Evolutionary conservation across 768 basidiomycete genomes (phyloP).

Genomic region (Inosperma sp.): DNA sequence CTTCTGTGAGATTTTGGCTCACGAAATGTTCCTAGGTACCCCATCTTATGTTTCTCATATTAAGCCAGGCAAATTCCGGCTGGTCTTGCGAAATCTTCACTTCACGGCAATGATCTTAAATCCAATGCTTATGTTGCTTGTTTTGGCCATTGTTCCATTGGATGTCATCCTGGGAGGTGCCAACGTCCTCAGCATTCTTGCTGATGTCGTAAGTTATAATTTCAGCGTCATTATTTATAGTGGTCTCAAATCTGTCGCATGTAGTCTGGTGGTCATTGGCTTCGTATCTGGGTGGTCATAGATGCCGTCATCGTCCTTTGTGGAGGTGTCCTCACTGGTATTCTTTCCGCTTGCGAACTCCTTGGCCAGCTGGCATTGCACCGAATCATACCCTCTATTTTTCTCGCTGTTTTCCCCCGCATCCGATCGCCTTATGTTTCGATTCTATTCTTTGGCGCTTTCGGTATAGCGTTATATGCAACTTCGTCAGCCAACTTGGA

Average conservation of each 20-base stretch:
- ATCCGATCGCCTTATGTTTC: constrained; percentile 53
- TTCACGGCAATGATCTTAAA: constrained; percentile 54
- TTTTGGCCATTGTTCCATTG: constrained; percentile 56
- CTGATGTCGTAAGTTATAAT: constrained; percentile 40
- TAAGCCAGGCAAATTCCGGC: constrained; percentile 49
- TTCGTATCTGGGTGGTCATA: constrained; percentile 56
- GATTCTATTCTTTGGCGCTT: constrained; percentile 44
- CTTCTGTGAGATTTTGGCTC: background rate
- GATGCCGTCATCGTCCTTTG: constrained; percentile 71
- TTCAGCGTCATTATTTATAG: background rate
- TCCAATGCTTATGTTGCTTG: constrained; percentile 51
- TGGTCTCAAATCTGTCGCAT: background rate
- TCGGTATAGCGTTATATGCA: constrained; percentile 55
- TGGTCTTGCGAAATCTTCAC: constrained; percentile 63
- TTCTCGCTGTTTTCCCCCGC: constrained; percentile 43
- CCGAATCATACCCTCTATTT: constrained; percentile 52
- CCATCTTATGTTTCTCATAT: constrained; percentile 65
- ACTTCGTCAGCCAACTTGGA: constrained; percentile 48
- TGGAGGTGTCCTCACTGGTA: constrained; percentile 69
- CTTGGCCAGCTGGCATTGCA: constrained; percentile 55
- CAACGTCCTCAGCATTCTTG: constrained; percentile 64
- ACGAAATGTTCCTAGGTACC: constrained; percentile 35
- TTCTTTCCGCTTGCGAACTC: constrained; percentile 55
- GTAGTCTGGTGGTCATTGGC: constrained; percentile 56
- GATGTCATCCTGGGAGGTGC: constrained; percentile 43